A percentile compares a stretch with the other conserved stretches of the same genome.
phyloP scores from a whole-genome alignment of 108 stramenopile species.

The Parietichytrium sp. region DNA sequence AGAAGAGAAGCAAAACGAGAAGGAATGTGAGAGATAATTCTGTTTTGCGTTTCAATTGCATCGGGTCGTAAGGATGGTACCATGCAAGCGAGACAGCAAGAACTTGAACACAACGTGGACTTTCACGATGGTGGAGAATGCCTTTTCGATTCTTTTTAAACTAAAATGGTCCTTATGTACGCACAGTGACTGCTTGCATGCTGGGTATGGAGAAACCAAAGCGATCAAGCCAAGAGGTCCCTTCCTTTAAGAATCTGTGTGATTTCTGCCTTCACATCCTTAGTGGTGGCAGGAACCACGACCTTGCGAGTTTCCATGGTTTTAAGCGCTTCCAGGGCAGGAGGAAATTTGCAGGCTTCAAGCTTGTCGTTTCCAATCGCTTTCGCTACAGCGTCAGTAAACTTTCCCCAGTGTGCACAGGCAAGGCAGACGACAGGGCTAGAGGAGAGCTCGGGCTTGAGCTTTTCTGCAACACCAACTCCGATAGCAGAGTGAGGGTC shows the following conservation, averaged over 20 bases:
- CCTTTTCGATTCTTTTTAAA: too few relatives aligned
- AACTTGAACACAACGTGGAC: too few relatives aligned
- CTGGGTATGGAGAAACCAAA: too few relatives aligned
- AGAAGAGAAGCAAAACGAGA: too few relatives aligned
- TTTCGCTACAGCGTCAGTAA: constrained; percentile 77
- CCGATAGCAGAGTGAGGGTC: constrained; percentile 96
- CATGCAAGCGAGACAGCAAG: too few relatives aligned
- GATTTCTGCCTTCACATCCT: constrained; percentile 15
- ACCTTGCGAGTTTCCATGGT: constrained; percentile 18
- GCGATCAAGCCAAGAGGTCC: too few relatives aligned
- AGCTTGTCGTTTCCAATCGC: constrained; percentile 57
- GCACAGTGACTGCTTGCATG: too few relatives aligned
- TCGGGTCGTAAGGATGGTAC: too few relatives aligned
- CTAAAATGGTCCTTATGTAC: too few relatives aligned
- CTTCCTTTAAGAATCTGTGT: constrained; percentile 12
- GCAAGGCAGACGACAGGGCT: constrained; percentile 79
- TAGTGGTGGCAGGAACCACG: neutral
- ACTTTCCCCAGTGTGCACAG: constrained; percentile 96
- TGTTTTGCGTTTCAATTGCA: too few relatives aligned
- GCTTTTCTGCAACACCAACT: constrained; percentile 77
- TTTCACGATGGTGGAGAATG: too few relatives aligned
- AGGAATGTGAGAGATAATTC: too few relatives aligned
- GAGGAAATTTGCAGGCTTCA: neutral
- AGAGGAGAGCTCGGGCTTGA: constrained; percentile 58
- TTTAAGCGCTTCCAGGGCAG: neutral